Evolutionary conservation across 2,329 filamentous ascomycete species (phyloP).

Genomic region (Cyphellophora attinorum): DNA sequence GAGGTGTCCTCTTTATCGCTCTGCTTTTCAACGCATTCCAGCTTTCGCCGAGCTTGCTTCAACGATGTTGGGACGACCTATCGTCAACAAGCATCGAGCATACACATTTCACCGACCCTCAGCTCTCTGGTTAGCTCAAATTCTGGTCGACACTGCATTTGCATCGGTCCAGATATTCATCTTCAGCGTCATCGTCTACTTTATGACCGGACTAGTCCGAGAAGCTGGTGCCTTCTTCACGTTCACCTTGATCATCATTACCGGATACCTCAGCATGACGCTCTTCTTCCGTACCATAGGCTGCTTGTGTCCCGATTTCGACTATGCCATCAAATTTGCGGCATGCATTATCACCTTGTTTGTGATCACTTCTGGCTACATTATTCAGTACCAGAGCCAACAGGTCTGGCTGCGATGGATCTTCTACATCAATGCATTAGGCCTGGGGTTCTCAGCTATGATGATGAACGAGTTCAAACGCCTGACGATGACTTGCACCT

Average conservation of each 20-base stretch:
- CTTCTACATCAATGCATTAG: conserved; percentile 39
- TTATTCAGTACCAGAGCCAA: conserved; percentile 37
- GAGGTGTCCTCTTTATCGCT: conserved; percentile 54
- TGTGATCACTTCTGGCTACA: conserved; percentile 33
- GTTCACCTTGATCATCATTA: conserved; percentile 62
- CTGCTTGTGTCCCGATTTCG: conserved; percentile 68
- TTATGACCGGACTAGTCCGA: conserved; percentile 59
- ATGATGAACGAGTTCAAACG: conserved; percentile 28
- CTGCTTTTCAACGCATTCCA: conserved; percentile 52
- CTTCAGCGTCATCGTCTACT: conserved; percentile 54
- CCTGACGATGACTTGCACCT: conserved; percentile 13
- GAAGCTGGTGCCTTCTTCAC: conserved; percentile 70
- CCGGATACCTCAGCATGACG: conserved; percentile 63
- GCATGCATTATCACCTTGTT: conserved; percentile 50
- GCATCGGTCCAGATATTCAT: conserved; percentile 50
- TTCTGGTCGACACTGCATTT: conserved; percentile 48
- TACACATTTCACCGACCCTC: conserved; percentile 60
- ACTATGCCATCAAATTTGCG: conserved; percentile 75
- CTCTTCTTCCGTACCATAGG: conserved; percentile 69
- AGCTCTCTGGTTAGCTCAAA: conserved; percentile 50
- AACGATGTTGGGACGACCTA: conserved; percentile 53
- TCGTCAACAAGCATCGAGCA: conserved; percentile 60
- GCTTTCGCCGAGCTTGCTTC: conserved; percentile 52
- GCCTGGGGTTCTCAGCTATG: conserved; percentile 29
- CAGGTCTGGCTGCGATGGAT: conserved; percentile 53